Base-by-base conservation (phyloP, 1,284 basidiomycete genomes). In the Xerocomus nothofagi region DNA sequence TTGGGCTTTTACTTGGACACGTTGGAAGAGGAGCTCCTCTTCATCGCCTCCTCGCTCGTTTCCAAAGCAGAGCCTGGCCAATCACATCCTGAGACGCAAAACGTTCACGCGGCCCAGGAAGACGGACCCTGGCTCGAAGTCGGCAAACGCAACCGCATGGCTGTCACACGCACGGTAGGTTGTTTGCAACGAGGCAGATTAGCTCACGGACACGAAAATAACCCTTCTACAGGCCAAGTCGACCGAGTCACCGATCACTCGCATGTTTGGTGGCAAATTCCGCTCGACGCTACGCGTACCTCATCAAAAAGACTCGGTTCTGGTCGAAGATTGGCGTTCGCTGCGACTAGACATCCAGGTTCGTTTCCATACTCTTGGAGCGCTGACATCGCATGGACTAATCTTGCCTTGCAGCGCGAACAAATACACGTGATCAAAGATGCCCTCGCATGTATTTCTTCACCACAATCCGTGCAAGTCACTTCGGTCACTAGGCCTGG, bases 1-100 rank as follows among this genome's bases (percentile, higher is more conserved):
- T 77, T 98, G n/a, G 95, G 96, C 9, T 97, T 98, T 73, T 95
- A 93, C 73, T 77, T 98, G 38, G 94, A 98, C 67, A 93, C 93
- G 0, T 75, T 99, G 3, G 94, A 98, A 69, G 96, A 99, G 64
- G 96, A 99, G 71, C 71, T 98, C 14, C 72, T 93, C 4, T 77
- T 78, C 2, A 74, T 95, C 6, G 72, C 82, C 37, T 70, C 80
- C 26, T 72, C 78, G 0, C 57, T 84, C 9, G 68, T 65, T 40
- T 72, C 75, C 2, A 44, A 61, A 43, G 54, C 65, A 14, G 53
- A 50, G 6, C 20, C 39, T 20, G 38, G 31, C 7, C 55, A 54
- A 30, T 49, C 49, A 1, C 47, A 49, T 3, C 6, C 39, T 0
- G 53, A 56, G 31, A 26, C 43, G 9, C 61, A 55, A 47, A 55